Conservation (phyloP, 2,329 filamentous ascomycete species). For the Chlorencoelia australis region DNA sequence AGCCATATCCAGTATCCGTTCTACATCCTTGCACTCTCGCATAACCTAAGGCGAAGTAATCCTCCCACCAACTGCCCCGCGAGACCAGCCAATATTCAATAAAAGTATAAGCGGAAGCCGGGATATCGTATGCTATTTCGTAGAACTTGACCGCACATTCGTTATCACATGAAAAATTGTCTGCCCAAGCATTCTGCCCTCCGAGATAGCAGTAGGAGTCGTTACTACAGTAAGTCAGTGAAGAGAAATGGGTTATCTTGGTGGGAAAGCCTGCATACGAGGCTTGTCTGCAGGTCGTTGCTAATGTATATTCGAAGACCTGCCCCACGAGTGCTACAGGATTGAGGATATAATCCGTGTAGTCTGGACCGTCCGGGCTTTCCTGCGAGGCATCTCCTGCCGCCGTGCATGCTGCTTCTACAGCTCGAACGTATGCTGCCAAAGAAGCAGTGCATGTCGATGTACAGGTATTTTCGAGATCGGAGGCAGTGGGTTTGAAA, state of each 20-base stretch:
- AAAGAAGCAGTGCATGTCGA: constrained; percentile 22
- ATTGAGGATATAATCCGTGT: constrained; percentile 17
- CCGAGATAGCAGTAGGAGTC: too few species aligned
- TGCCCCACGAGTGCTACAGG: constrained; percentile 5
- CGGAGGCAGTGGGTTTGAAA: constrained; percentile 19
- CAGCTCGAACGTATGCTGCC: constrained; percentile 18
- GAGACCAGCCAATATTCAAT: constrained; percentile 16
- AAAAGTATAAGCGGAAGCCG: constrained; percentile 23
- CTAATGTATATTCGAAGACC: constrained; percentile 7
- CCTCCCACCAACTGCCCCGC: constrained; percentile 21
- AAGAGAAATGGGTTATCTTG: too few species aligned
- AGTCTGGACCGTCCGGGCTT: constrained; percentile 8
- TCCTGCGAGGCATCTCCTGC: constrained; percentile 22
- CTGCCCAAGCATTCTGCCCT: too few species aligned
- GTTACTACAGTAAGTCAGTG: too few species aligned
- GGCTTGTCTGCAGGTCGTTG: too few species aligned
- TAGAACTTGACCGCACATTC: constrained; percentile 23
- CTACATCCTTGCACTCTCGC: constrained; percentile 10
- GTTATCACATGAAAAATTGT: constrained; percentile 24
- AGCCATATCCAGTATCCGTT: too few species aligned
- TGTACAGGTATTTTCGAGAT: constrained; percentile 22
- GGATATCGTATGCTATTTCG: constrained; percentile 22
- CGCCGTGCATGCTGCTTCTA: constrained; percentile 19
- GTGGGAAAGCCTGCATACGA: too few species aligned
- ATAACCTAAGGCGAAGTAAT: constrained; percentile 21